Conservation (phyloP, 2,329 filamentous ascomycete species). For the Penicillium sp. region DNA sequence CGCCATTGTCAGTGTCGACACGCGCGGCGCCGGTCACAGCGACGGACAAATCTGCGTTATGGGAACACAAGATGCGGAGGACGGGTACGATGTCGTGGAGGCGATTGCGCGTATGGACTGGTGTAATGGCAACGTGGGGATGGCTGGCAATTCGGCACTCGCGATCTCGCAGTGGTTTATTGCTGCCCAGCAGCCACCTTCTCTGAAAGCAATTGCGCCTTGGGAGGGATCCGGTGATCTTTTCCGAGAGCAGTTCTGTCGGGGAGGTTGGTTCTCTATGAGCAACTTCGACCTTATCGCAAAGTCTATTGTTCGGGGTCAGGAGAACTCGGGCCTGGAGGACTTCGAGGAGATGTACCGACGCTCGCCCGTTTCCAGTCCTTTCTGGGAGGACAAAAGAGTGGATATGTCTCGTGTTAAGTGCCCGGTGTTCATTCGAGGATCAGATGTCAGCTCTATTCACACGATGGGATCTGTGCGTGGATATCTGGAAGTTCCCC, state of each 20-base stretch:
- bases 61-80: slow-evolving; percentile 48
- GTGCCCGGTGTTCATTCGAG: slow-evolving; percentile 37
- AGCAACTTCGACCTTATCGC: slow-evolving; percentile 46
- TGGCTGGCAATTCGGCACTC: slow-evolving; percentile 48
- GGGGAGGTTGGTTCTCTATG: slow-evolving; percentile 42
- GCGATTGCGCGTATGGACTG: slow-evolving; percentile 43
- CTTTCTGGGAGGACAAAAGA: slow-evolving; percentile 42
- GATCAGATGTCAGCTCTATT: slow-evolving; percentile 34
- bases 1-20: slow-evolving; percentile 38
- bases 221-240: slow-evolving; percentile 51
- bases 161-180: slow-evolving; percentile 48
- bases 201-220: slow-evolving; percentile 46
- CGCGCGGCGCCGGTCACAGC: slow-evolving; percentile 33
- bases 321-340: slow-evolving; percentile 34
- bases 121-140: slow-evolving; percentile 48
- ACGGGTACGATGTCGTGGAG: slow-evolving; percentile 50
- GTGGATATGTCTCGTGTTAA: slow-evolving; percentile 38
- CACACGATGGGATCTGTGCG: slow-evolving; percentile 41
- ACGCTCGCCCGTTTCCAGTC: slow-evolving; percentile 32
- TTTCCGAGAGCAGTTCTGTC: slow-evolving; percentile 49
- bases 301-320: slow-evolving; percentile 39
- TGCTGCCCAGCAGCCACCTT: slow-evolving; percentile 44
- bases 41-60: slow-evolving; percentile 41
- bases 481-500: slow-evolving; percentile 40
- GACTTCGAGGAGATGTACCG: slow-evolving; percentile 48